Base-by-base conservation (phyloP, 1,139 yeast genomes). In the Scheffersomyces illinoinensis region DNA sequence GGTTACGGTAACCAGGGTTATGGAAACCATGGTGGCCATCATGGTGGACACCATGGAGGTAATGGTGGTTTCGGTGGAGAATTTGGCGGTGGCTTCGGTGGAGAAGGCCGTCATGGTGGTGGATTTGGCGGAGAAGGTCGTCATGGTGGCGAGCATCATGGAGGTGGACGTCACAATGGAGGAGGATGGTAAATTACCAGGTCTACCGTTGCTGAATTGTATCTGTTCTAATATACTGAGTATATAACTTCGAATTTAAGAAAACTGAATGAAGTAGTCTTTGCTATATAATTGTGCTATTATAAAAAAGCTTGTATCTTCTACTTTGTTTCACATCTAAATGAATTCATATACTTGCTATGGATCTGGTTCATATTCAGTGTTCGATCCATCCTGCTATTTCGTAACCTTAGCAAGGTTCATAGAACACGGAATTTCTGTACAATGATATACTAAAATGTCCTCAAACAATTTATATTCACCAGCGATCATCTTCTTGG, bases 31-130 rank as follows among this genome's bases (percentile, higher is more conserved):
- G 50, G 50, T 8, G 54, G 54, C 18, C 14, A 46, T 19, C 49
- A 53, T 26, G 54, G 54, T n/a, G 49, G 54, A 20, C 52, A 53
- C 47, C 56, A 50, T 19, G 49, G 49, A 10, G 53, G 50, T 50
- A 43, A 46, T 23, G 56, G 54, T 4, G 47, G 54, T 8, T 23
- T 6, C 19, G 55, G 55, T 20, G 49, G 23, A 43, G 55, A 53
- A n/a, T 54, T 50, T 24, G 56, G 56, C 7, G 48, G 53, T 10
- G 56, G 56, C 14, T 21, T 51, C 20, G 56, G 53, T 18, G 53
- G 54, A 33, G 53, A 47, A 20, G 51, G 51, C 5, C 21, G 51
- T 20, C 51, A 48, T 19, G 56, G 56, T 14, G 48, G 53, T 6
- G 56, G 56, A 23, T 20, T 50, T 12, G 56, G 52, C 19, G 52